phyloP scores from a whole-genome alignment of 2,329 filamentous ascomycete species.

The Fusarium nisikadoi region DNA sequence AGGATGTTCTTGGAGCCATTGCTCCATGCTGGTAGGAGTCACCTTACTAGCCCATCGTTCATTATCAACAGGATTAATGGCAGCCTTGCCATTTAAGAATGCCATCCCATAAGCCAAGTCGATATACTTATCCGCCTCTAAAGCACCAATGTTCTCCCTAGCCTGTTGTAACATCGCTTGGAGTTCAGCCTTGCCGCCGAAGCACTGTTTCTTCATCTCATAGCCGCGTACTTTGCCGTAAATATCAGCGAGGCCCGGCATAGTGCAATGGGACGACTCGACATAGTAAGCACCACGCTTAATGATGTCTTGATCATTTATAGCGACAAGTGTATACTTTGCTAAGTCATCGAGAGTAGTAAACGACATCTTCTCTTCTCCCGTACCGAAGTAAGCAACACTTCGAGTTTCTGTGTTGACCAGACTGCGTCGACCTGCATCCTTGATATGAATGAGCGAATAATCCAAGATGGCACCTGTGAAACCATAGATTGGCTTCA shows the following conservation, averaged over 20 bases:
- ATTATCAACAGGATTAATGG: neutral
- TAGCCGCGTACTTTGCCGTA: neutral
- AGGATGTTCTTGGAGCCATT: neutral
- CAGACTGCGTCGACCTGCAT: neutral
- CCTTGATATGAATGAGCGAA: conserved; percentile 1
- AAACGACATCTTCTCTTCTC: neutral
- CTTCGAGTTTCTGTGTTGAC: neutral
- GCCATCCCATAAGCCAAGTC: conserved; percentile 6
- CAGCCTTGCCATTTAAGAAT: neutral
- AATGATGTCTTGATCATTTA: neutral
- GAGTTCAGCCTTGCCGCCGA: neutral
- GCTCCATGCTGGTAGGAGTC: neutral
- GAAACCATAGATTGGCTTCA: neutral
- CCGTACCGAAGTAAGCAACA: neutral
- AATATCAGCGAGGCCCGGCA: neutral
- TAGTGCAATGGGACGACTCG: neutral
- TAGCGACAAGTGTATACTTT: neutral
- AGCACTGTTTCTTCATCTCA: neutral
- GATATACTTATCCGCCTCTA: neutral
- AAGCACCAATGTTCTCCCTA: neutral
- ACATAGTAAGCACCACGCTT: neutral
- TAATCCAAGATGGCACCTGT: conserved; percentile 1
- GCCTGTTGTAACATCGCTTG: neutral
- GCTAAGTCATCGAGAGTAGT: conserved; percentile 2
- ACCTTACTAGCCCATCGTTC: neutral